phyloP scores from a whole-genome alignment of 495 filamentous ascomycete genomes.

The Copromyces sp. region DNA sequence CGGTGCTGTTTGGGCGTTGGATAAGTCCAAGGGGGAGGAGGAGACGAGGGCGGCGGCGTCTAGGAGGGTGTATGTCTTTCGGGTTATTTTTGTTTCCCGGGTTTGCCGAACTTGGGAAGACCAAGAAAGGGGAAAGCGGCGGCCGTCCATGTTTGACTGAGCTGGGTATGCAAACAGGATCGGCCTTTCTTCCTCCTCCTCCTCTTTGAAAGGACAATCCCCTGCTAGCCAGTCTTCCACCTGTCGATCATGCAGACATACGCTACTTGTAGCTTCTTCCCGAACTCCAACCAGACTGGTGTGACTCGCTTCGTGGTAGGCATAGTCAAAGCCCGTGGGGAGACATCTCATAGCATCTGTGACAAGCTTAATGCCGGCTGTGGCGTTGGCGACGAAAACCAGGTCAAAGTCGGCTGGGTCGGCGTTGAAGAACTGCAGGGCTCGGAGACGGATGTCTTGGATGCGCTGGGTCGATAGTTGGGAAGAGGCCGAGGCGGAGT shows the following conservation, averaged over 20 bases:
- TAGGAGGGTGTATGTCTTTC: constrained; percentile 58
- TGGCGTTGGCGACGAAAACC: constrained; percentile 87
- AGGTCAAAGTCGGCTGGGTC: constrained; percentile 77
- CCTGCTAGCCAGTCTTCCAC: constrained; percentile 57
- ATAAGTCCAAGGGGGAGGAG: constrained; percentile 65
- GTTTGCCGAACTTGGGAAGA: constrained; percentile 39
- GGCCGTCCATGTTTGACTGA: constrained; percentile 92
- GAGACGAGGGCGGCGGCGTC: constrained; percentile 82
- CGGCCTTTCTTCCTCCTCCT: constrained; percentile 4
- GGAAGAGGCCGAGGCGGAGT: constrained; percentile 75
- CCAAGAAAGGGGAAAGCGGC: constrained; percentile 65
- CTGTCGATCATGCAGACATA: constrained; percentile 60
- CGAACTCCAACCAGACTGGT: constrained; percentile 81
- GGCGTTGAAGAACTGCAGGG: constrained; percentile 74
- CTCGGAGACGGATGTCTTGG: constrained; percentile 63
- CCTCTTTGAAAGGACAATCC: constrained; percentile 8
- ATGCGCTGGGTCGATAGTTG: constrained; percentile 63
- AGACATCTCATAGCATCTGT: constrained; percentile 59
- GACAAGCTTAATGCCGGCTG: constrained; percentile 82
- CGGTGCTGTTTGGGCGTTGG: constrained; percentile 49
- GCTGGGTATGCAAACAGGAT: constrained; percentile 74
- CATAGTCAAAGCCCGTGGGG: constrained; percentile 63
- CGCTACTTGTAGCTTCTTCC: constrained; percentile 52
- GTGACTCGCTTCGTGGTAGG: constrained; percentile 75
- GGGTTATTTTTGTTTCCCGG: constrained; percentile 43